Evolutionary conservation across 768 basidiomycete species (phyloP), one percentile per base, ranked within the genome.

Genomic region (Serendipita sp.): DNA sequence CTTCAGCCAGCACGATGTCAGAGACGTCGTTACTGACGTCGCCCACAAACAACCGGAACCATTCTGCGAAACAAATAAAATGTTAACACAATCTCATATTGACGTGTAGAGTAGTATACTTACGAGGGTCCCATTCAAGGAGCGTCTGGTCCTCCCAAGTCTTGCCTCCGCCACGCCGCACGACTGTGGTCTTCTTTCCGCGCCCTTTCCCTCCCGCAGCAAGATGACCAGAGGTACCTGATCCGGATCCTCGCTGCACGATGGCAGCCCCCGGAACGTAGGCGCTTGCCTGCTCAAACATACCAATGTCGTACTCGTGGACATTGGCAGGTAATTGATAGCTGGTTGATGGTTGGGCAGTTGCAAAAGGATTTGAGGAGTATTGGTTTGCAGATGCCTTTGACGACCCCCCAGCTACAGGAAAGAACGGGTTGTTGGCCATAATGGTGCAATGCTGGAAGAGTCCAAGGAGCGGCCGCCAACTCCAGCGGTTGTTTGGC

Each of bases 111-210:
- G 2, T 32, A 56, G 64, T 60, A 2, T 1, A 79, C 89, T 69
- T 72, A 96, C 94, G 84, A 63, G 95, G 89, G 76, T 92, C 96
- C 96, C 96, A 99, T 70, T 99, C 96, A 13, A 97, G 75, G 65
- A 99, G 78, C 2, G 92, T 96, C 75, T 92, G 92, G 73, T 99
- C 96, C 74, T 99, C 96, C 96, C 96, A 99, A 28, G 90, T 86
- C 76, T 92, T 94, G 38, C 96, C 96, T 64, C 82, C 95, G 3
- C 94, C 95, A 75, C 97, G 97, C 63, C 96, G 81, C 56, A 99
- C 75, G 8, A 99, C 96, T 2, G 96, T 99, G 56, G 85, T 86
- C 67, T 95, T 78, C 76, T 97, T 96, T 46, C 89, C 89, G 58
- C 91, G 91, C 73, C 92, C 92, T 0, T 87, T 87, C 2, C 89